These are phyloP conservation scores for Neofusicoccum umdonicola DNA, from an alignment of 2,329 filamentous ascomycete species.

Conservation along the genomic window DNA sequence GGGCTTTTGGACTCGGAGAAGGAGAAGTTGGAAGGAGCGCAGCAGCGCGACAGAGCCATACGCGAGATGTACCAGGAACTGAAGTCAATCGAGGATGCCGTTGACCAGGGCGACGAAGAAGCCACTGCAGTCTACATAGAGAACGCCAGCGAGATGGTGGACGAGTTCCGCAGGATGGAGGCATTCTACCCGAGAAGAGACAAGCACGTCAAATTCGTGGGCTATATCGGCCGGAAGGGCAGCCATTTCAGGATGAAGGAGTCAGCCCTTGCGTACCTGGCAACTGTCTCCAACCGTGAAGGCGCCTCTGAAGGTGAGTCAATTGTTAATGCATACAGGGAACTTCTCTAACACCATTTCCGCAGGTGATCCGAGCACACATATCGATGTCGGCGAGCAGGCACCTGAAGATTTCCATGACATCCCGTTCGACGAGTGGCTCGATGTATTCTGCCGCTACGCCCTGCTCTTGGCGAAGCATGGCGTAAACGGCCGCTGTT, in stretches of 20 bases:
- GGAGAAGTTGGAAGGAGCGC: conserved; percentile 22
- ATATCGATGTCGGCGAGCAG: neutral
- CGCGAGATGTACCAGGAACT: conserved; percentile 46
- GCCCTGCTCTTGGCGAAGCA: conserved; percentile 70
- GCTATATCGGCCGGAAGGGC: conserved; percentile 34
- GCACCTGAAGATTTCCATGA: conserved; percentile 65
- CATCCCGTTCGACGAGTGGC: conserved; percentile 79
- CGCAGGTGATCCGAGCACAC: neutral
- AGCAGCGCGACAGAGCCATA: conserved; percentile 37
- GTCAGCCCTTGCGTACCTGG: conserved; percentile 9
- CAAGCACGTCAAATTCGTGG: conserved; percentile 41
- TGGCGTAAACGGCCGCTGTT: conserved; percentile 69
- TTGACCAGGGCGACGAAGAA: conserved; percentile 50
- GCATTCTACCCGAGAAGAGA: conserved; percentile 57
- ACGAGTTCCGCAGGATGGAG: conserved; percentile 60
- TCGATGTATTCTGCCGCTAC: conserved; percentile 87
- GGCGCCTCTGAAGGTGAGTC: conserved; percentile 42
- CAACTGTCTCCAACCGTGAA: conserved; percentile 19
- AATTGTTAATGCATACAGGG: neutral
- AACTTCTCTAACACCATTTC: neutral
- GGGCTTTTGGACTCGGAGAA: conserved; percentile 6
- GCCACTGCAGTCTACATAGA: conserved; percentile 58
- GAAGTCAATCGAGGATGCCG: conserved; percentile 37
- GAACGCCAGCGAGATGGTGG: conserved; percentile 56
- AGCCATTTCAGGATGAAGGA: conserved; percentile 18